Evolutionary conservation across 2,329 filamentous ascomycete species (phyloP), one percentile per base, ranked within the genome.

Genomic region (Xenoacremonium recifei): DNA sequence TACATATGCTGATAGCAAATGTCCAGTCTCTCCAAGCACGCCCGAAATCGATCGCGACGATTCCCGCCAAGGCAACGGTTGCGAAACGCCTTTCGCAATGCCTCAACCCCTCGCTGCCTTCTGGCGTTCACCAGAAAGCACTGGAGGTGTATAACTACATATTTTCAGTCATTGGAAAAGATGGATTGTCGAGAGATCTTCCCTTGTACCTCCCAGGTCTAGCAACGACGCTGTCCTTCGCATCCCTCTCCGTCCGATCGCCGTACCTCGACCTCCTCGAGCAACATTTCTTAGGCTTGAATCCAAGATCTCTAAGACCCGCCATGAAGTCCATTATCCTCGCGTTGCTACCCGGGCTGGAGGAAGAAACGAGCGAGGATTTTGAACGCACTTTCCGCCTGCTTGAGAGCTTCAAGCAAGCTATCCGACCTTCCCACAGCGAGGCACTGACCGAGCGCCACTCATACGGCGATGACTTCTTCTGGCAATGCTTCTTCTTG

Each of bases 401-500:
- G 9, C 63, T 97, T 35, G 85, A 93, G 54, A 82, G 79, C 42
- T 82, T 97, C 62, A 89, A 91, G 58, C 67, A 76, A 44, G 77
- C 80, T 35, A 79, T 90, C 55, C 75, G 83, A 43, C 70, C 82
- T 20, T 54, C 66, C 7, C 67, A 68, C 19, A 75, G 76, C 46
- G 69, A 77, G 50, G 69, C 66, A 40, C 73, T 73, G 50, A 79
- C 67, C 21, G 65, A 63, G 41, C 74, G 66, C 27, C 80, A 79
- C 63, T 79, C 71, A 34, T 76, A 76, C 7, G 82, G 83, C 9
- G 88, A 91, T 51, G 87, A 88, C 50, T 96, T 93, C 64, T 99
- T 97, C 64, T 99, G 93, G 93, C 93, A 99, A 68, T 96, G 90
- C 63, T 86, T 99, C 60, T 97, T 99, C 58, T 72, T 99, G 15